A percentile compares a stretch with the other conserved stretches of the same genome.
Conservation (phyloP, 805 yeast genomes). For the Candida nitratophila region DNA sequence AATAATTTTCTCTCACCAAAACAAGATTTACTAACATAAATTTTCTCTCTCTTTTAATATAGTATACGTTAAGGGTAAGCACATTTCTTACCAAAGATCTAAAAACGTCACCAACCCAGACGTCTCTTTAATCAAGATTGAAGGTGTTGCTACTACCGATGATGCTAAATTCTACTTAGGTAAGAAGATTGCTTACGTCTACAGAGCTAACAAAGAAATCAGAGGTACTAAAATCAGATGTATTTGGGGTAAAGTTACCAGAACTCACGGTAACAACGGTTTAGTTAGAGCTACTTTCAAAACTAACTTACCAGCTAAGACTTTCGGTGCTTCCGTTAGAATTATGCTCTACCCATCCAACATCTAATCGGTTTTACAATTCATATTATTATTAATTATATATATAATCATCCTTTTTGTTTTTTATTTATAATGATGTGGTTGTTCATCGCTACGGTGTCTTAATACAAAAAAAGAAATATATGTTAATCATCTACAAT, state of each 20-base stretch:
- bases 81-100: constrained; percentile 99
- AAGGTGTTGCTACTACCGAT: constrained; percentile 86
- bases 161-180: constrained; percentile 99
- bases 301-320: constrained; percentile 98
- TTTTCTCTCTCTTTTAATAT: constrained; percentile 11
- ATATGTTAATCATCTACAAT: neutral
- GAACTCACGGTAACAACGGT: constrained; percentile 99
- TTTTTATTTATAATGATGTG: constrained; percentile 1
- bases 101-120: constrained; percentile 97
- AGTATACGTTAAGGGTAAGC: constrained; percentile 99
- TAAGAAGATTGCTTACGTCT: constrained; percentile 98
- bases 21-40: constrained; percentile 5
- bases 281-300: constrained; percentile 98
- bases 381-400: neutral
- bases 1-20: neutral
- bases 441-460: constrained; percentile 1
- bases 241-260: constrained; percentile 98
- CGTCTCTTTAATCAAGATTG: constrained; percentile 93
- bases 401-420: constrained; percentile 1
- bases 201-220: constrained; percentile 96
- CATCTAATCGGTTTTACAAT: constrained; percentile 57
- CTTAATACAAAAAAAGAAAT: constrained; percentile 1
- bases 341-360: constrained; percentile 99
- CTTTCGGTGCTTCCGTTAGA: constrained; percentile 99
- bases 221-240: constrained; percentile 99